Conservation (phyloP, 2,329 filamentous ascomycete species). For the Fusarium sambucinum region DNA sequence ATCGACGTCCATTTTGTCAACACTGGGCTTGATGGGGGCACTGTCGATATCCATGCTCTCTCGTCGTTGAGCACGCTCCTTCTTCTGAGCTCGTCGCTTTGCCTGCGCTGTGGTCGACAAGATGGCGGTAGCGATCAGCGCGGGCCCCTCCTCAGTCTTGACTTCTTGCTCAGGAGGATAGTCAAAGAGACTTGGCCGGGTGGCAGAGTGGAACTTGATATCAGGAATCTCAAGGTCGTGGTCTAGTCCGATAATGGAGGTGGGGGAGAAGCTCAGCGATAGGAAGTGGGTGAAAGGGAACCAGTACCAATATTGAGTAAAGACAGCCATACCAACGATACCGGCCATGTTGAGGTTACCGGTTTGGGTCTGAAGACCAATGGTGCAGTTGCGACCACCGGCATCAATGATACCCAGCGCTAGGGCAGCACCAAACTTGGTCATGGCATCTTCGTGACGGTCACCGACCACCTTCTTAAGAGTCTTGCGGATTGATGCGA, state of each 20-base stretch:
- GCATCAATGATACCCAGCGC: conserved; percentile 98
- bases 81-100: conserved; percentile 92
- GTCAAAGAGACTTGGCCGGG: conserved; percentile 94
- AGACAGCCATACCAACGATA: conserved; percentile 97
- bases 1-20: conserved; percentile 91
- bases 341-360: conserved; percentile 99
- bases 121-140: conserved; percentile 94
- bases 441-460: conserved; percentile 98
- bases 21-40: conserved; percentile 68
- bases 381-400: conserved; percentile 97
- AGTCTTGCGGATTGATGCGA: conserved; percentile 88
- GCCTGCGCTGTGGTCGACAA: conserved; percentile 97
- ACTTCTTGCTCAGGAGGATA: conserved; percentile 97
- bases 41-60: conserved; percentile 97
- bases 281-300: conserved; percentile 99
- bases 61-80: conserved; percentile 87
- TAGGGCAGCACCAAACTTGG: conserved; percentile 95
- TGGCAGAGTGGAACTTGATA: conserved; percentile 96
- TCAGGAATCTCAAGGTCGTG: conserved; percentile 92
- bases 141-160: conserved; percentile 92
- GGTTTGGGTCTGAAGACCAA: conserved; percentile 96
- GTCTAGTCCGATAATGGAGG: conserved; percentile 93
- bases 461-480: conserved; percentile 94
- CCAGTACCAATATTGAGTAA: conserved; percentile 99
- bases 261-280: conserved; percentile 95